These are phyloP conservation scores for Calamus simplicifolius DNA, from an alignment of 176 grass and related monocot genomes.

Conservation along the genomic window DNA sequence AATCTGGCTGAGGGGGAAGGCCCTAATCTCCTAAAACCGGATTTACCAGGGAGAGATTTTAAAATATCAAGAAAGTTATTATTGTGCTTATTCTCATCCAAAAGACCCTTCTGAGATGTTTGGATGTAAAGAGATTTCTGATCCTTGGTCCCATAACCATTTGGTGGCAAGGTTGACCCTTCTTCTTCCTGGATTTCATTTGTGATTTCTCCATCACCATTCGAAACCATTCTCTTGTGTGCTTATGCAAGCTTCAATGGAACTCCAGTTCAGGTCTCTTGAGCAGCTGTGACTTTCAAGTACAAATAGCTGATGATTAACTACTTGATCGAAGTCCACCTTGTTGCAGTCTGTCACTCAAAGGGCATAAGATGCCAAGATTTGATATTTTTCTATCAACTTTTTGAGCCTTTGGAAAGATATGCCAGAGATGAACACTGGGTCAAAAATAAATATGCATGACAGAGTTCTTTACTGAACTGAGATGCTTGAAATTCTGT, in stretches of 20 bases:
- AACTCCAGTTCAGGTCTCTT: background rate
- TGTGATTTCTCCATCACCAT: constrained; percentile 42
- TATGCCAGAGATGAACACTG: too few relatives aligned
- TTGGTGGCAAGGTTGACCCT: constrained; percentile 21
- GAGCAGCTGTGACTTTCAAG: too few relatives aligned
- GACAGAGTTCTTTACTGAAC: too few relatives aligned
- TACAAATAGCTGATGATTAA: too few relatives aligned
- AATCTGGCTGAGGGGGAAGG: constrained; percentile 64
- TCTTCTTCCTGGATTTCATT: constrained; percentile 35
- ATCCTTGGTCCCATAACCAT: constrained; percentile 13
- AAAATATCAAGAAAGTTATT: constrained; percentile 34
- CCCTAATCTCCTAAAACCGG: constrained; percentile 49
- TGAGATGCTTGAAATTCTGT: too few relatives aligned
- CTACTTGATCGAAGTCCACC: too few relatives aligned
- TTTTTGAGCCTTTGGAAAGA: too few relatives aligned
- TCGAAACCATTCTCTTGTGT: constrained; percentile 40
- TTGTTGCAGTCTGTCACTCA: too few relatives aligned
- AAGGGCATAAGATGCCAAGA: too few relatives aligned
- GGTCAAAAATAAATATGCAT: too few relatives aligned
- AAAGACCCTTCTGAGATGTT: constrained; percentile 11
- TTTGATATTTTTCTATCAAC: too few relatives aligned
- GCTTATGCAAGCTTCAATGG: constrained; percentile 12
- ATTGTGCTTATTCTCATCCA: constrained; percentile 12
- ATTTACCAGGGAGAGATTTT: constrained; percentile 21
- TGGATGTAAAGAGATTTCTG: constrained; percentile 24